Evolutionary conservation across 2,329 filamentous ascomycete genomes (phyloP).

Genomic region (Colletotrichum gigasporum): DNA sequence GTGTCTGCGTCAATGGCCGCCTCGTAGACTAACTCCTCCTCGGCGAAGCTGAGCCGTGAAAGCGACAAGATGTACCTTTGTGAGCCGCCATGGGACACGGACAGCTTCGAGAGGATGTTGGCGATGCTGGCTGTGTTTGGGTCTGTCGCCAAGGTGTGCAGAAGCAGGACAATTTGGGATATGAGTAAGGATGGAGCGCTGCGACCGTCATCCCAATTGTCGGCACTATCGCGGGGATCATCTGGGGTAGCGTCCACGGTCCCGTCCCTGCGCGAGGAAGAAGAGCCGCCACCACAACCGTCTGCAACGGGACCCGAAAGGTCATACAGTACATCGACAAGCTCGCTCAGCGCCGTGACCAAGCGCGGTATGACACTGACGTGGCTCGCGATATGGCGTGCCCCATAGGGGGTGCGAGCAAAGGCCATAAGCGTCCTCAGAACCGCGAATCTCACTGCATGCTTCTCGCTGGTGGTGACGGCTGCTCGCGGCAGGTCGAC

Average conservation of each 20-base stretch:
- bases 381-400: constrained; percentile 73
- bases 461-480: constrained; percentile 48
- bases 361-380: constrained; percentile 77
- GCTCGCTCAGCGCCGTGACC: constrained; percentile 68
- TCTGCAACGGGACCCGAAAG: constrained; percentile 21
- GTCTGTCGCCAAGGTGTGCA: constrained; percentile 63
- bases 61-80: constrained; percentile 87
- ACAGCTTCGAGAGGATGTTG: constrained; percentile 78
- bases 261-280: constrained; percentile 6
- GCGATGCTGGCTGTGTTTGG: constrained; percentile 53
- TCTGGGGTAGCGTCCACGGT: constrained; percentile 23
- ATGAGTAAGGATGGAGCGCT: constrained; percentile 55
- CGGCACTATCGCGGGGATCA: constrained; percentile 8
- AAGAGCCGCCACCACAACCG: neutral
- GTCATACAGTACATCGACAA: constrained; percentile 81
- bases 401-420: constrained; percentile 69
- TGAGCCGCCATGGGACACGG: constrained; percentile 73
- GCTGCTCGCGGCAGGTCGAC: constrained; percentile 62
- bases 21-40: constrained; percentile 82
- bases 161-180: constrained; percentile 56
- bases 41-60: constrained; percentile 84
- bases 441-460: constrained; percentile 55
- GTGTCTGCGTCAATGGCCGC: constrained; percentile 80
- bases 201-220: constrained; percentile 21
- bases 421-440: constrained; percentile 68